Percentiles rank a stretch among this genome's conserved stretches.
These are phyloP conservation scores for Leptodontidium sp. DNA, from an alignment of 2,329 filamentous ascomycete genomes.

Conservation along the genomic window DNA sequence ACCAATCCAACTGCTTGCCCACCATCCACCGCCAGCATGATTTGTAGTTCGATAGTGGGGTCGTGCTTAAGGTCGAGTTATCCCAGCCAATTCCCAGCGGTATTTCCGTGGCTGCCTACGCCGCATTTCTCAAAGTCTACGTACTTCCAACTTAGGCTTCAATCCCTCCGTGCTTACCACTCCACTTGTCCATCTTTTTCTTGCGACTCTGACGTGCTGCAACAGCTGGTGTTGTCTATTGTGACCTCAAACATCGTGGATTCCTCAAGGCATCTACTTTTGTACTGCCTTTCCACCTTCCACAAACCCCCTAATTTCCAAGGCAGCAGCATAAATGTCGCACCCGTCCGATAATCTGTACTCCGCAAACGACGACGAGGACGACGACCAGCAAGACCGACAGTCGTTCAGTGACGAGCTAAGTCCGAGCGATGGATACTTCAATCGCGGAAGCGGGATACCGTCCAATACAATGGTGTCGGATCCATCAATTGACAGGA, in stretches of 20 bases:
- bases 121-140: conserved; percentile 13
- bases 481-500: conserved; percentile 38
- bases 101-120: conserved; percentile 14
- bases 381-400: conserved; percentile 34
- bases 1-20: neutral
- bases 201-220: conserved; percentile 16
- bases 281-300: conserved; percentile 6
- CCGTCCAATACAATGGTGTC: conserved; percentile 36
- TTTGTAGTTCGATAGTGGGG: conserved; percentile 12
- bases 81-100: conserved; percentile 12
- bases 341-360: conserved; percentile 39
- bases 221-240: conserved; percentile 4
- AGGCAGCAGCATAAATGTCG: conserved; percentile 32
- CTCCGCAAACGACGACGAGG: conserved; percentile 23
- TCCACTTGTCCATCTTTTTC: conserved; percentile 12
- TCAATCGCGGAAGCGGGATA: conserved; percentile 35
- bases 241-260: conserved; percentile 14
- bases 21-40: neutral
- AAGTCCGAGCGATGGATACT: conserved; percentile 45
- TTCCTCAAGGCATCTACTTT: conserved; percentile 31
- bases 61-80: neutral
- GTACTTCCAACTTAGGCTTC: neutral
- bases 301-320: conserved; percentile 20
- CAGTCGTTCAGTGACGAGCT: conserved; percentile 44
- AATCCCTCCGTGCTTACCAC: conserved; percentile 35